phyloP scores from a whole-genome alignment of 768 basidiomycete species.

The Rhodotorula babjevae region DNA sequence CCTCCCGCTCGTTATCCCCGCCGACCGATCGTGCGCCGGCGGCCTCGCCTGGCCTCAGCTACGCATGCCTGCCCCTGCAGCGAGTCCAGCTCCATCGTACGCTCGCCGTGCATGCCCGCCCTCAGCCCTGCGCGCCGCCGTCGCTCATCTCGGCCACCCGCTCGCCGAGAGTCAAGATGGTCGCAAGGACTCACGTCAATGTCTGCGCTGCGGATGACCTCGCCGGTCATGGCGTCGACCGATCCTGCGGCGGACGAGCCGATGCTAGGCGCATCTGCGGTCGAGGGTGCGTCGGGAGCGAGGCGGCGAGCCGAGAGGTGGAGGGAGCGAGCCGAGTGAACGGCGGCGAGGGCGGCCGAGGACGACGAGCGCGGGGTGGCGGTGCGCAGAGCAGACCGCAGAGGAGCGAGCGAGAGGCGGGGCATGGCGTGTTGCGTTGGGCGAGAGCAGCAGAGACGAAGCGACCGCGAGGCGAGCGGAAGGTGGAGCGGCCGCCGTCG shows the following conservation, averaged over 20 bases:
- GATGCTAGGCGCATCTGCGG: constrained; percentile 6
- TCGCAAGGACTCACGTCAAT: constrained; percentile 53
- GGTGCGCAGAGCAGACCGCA: constrained; percentile 3
- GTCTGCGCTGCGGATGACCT: constrained; percentile 53
- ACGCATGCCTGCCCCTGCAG: no score
- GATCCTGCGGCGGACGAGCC: not conserved
- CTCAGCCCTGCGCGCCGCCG: no score
- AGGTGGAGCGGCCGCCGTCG: not conserved
- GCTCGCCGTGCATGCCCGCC: no score
- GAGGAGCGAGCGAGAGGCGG: constrained; percentile 3
- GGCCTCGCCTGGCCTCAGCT: no score
- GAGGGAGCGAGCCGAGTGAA: constrained; percentile 14
- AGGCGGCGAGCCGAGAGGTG: not conserved
- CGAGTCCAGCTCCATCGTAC: no score
- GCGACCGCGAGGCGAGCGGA: not conserved
- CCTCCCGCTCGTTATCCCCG: not conserved
- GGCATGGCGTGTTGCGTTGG: constrained; percentile 9
- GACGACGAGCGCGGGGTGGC: not conserved
- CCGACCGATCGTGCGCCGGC: no score
- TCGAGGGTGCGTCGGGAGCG: not conserved
- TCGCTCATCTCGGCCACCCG: not conserved
- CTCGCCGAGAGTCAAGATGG: constrained; percentile 39
- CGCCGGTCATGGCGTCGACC: constrained; percentile 55
- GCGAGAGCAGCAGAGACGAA: not conserved
- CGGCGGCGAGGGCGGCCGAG: not conserved